Conservation (phyloP, 1,284 basidiomycete species). For the Trichosporon asahii region DNA sequence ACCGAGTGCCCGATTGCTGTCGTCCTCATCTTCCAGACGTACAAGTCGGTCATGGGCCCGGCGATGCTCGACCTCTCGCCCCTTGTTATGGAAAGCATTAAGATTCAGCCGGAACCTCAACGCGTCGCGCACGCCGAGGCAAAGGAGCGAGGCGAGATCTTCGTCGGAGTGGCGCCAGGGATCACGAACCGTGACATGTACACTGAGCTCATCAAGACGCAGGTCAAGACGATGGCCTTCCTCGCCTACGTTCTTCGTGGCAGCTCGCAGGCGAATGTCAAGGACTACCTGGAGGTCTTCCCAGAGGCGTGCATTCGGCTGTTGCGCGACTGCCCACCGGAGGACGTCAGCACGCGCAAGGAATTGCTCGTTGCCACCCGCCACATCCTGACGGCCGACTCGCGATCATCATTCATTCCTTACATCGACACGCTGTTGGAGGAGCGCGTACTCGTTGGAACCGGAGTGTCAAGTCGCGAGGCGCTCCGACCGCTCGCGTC, state of each 20-base stretch:
- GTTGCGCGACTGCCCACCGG: constrained; percentile 88
- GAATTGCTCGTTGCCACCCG: constrained; percentile 91
- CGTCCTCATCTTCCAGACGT: constrained; percentile 84
- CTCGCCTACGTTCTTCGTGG: constrained; percentile 85
- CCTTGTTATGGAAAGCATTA: constrained; percentile 67
- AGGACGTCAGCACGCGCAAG: constrained; percentile 78
- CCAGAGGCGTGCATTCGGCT: constrained; percentile 79
- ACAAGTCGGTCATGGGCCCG: constrained; percentile 62
- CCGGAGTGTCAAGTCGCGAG: constrained; percentile 73
- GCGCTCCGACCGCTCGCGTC: constrained; percentile 77
- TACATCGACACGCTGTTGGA: constrained; percentile 88
- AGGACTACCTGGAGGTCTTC: constrained; percentile 75
- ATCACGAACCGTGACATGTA: constrained; percentile 77
- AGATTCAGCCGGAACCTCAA: constrained; percentile 83
- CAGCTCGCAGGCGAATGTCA: constrained; percentile 62
- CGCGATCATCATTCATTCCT: constrained; percentile 74
- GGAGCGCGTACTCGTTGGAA: constrained; percentile 86
- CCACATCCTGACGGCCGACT: constrained; percentile 79
- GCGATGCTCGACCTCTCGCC: constrained; percentile 71
- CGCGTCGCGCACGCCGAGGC: constrained; percentile 73
- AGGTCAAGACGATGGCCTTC: constrained; percentile 95
- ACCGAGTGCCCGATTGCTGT: constrained; percentile 92
- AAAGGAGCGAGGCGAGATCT: constrained; percentile 71
- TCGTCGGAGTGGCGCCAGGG: constrained; percentile 74
- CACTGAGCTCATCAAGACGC: constrained; percentile 83